Percentiles rank a stretch among this genome's conserved stretches.
These are phyloP conservation scores for Saccharomycopsis fermentans DNA, from an alignment of 805 yeast genomes.

Conservation along the genomic window DNA sequence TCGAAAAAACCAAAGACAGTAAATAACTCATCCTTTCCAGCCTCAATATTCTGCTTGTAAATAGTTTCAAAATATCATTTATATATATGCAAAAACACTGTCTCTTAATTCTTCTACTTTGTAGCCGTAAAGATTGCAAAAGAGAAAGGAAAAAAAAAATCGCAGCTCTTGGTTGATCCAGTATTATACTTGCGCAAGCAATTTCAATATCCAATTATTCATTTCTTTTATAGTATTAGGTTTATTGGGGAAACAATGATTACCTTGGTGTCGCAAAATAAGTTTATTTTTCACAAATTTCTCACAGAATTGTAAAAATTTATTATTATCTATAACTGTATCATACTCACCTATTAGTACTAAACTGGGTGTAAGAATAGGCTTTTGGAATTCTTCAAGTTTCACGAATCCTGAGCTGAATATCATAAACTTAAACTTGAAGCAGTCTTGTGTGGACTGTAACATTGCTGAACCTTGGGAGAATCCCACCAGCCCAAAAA, in stretches of 20 bases:
- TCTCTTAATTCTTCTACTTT: background rate
- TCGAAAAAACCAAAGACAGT: background rate
- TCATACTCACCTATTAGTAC: constrained; percentile 83
- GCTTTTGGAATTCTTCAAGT: background rate
- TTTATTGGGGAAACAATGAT: constrained; percentile 90
- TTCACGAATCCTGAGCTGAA: constrained; percentile 57
- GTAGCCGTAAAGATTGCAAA: background rate
- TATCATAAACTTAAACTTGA: constrained; percentile 60
- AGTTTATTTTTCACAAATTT: constrained; percentile 33
- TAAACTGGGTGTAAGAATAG: constrained; percentile 33
- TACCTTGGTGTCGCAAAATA: constrained; percentile 78
- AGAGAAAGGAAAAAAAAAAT: background rate
- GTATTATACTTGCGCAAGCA: background rate
- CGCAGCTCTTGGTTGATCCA: too few relatives aligned
- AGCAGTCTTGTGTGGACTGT: constrained; percentile 51
- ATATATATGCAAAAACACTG: background rate
- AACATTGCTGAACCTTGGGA: constrained; percentile 92
- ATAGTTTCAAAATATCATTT: background rate
- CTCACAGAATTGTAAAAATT: constrained; percentile 52
- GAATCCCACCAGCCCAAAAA: constrained; percentile 82
- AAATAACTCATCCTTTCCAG: background rate
- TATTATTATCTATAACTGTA: constrained; percentile 67
- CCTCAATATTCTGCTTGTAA: background rate
- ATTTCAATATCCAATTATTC: constrained; percentile 5
- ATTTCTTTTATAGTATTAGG: constrained; percentile 28